Base-by-base conservation (phyloP, 176 grass and related monocot species). In the Ananas comosus region DNA sequence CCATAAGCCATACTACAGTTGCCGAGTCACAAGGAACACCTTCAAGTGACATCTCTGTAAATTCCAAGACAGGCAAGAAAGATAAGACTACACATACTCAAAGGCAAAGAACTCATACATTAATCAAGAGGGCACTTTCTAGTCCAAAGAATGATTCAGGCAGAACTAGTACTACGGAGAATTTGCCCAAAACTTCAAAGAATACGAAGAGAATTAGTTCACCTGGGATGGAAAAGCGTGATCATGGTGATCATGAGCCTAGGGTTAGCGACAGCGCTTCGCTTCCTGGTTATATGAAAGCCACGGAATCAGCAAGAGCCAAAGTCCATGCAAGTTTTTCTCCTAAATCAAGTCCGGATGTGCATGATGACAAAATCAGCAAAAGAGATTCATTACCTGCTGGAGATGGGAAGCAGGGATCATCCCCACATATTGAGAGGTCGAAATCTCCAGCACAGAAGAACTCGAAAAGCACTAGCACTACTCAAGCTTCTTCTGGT, bases 21-120 rank as follows among this genome's bases (percentile, higher is more conserved):
- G 9, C 66, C 50, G 75, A 77, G 19, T 57, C 50, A 57, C 66
- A 77, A 51, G 65, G 33, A 49, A 77, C 75, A 51, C 75, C 75
- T 59, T 77, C 65, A 28, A 77, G 65, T 61, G 28, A 69, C 9
- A 61, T 69, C 9, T 77, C 75, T 29, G 52, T 61, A 53, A 61
- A 56, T 69, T n/a, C 66, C 6, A 69, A 17, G 24, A 61, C 50
- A 66, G 28, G 64, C 33, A 69, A 69, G 42, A 77, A 58, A 56
- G 51, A 77, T 28, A 53, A 61, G 49, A 77, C 27, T 22, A 23
- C 24, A 33, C 53, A 18, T 63, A 63, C 29, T 63, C 29, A 69
- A 28, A 49, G 53, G 53, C 53, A 69, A 50, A 77, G 33, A 29
- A 69, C 66, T 69, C 51, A 61, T 24, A 59, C 17, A 48, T 53